Base-by-base conservation (phyloP, 306 rosid genomes). In the Dalbergia cultrata region DNA sequence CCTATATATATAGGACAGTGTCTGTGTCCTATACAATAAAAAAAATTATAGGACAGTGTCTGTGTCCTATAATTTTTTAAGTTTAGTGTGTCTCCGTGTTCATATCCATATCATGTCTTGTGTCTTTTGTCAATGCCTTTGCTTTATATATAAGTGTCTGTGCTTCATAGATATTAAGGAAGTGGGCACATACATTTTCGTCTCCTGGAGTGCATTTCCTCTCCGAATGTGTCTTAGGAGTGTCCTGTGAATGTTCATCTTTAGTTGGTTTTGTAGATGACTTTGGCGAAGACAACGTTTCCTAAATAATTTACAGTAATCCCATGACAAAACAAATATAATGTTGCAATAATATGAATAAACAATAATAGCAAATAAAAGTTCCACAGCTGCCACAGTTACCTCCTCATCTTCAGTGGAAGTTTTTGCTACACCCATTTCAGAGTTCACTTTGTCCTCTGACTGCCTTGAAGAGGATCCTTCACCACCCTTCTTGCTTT, bases 151-250 rank as follows among this genome's bases (percentile, higher is more conserved):
- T n/a, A n/a, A n/a, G n/a, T n/a, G n/a, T n/a, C n/a, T n/a, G n/a
- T n/a, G n/a, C n/a, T n/a, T n/a, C n/a, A n/a, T n/a, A n/a, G n/a
- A n/a, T n/a, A 39, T 19, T 22, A 33, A 52, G 61, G 21, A 74
- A 67, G 60, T 52, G 22, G 76, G 13, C 26, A 7, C 75, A 26
- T 74, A 92, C 97, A 59, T 88, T 90, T 87, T 68, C 95, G 79
- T 92, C 91, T 53, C 84, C 86, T 37, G 89, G 74, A 77, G 88
- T 81, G 18, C 80, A 91, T 81, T 92, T 95, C 86, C 97, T 87
- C 89, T 95, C 92, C 80, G 85, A 83, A 80, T 53, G 83, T 62
- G 87, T 65, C 90, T 86, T 92, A 0, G 91, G 84, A 70, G 90
- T 85, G 85, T 75, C 88, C 86, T 88, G 91, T 49, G 58, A 34